A percentile compares a stretch with the other conserved stretches of the same genome.
Conservation (phyloP, 1,284 basidiomycete genomes). For the Ganoderma resinaceum region DNA sequence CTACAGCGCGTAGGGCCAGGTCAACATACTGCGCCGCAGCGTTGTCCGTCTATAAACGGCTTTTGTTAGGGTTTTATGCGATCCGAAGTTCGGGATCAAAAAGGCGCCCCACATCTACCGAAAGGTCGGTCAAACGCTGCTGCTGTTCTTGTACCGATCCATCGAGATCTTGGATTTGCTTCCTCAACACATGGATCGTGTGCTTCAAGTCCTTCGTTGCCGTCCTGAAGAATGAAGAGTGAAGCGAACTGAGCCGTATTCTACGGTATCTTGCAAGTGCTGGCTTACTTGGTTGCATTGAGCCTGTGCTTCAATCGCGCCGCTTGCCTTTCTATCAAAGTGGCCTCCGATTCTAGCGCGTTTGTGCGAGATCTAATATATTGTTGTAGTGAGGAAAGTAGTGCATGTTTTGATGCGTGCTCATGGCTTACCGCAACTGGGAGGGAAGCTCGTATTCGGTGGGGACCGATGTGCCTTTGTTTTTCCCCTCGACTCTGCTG, state of each 20-base stretch:
- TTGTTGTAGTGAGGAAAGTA: background rate
- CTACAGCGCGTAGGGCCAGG: background rate
- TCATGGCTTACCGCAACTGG: slow-evolving; percentile 11
- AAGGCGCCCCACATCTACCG: slow-evolving; percentile 18
- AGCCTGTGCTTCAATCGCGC: slow-evolving; percentile 28
- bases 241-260: background rate
- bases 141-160: slow-evolving; percentile 15
- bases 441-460: slow-evolving; percentile 21
- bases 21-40: slow-evolving; percentile 1
- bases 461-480: background rate
- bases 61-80: background rate
- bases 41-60: slow-evolving; percentile 10
- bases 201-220: slow-evolving; percentile 26
- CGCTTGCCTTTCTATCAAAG: slow-evolving; percentile 29
- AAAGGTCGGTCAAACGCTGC: slow-evolving; percentile 29
- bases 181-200: slow-evolving; percentile 19
- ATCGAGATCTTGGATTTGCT: slow-evolving; percentile 20
- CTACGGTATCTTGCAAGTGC: background rate
- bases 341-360: slow-evolving; percentile 25
- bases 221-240: slow-evolving; percentile 14
- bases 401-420: background rate
- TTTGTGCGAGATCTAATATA: slow-evolving; percentile 13
- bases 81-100: background rate
- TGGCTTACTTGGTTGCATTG: slow-evolving; percentile 31
- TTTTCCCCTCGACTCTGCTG: background rate